Base-by-base conservation (phyloP, 1,284 basidiomycete species). In the Rhizoctonia solani region DNA sequence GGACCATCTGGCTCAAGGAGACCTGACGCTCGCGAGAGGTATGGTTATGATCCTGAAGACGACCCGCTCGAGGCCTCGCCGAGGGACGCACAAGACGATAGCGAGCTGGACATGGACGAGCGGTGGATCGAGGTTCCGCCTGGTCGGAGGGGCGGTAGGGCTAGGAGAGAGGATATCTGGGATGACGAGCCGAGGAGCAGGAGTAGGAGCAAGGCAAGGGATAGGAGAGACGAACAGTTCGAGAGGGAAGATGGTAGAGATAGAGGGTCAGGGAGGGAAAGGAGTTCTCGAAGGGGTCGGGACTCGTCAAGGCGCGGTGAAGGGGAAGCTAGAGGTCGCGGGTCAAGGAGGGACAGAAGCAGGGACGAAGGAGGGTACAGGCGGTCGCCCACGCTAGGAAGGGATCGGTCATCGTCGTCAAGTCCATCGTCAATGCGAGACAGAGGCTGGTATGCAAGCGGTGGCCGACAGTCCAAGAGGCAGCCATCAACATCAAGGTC, bases 51-150 rank as follows among this genome's bases (percentile, higher is more conserved):
- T 11, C 4, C 32, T 34, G 4, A n/a, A 32, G 50, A 50, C n/a
- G 41, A 66, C 39, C 61, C 61, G 1, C 37, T 66, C n/a, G 61
- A 66, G 8, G 61, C 61, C n/a, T 66, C 61, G 19, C 61, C 61
- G 14, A 41, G 61, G 14, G 61, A 59, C 27, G 27, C n/a, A 2
- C 16, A 47, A 5, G 23, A 8, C 2, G 50, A 53, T 8, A n/a
- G 23, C n/a, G 61, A 44, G 1, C 37, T 54, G 53, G 53, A 54
- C 30, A 37, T 54, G 9, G 39, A 47, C 27, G 59, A 65, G 16
- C 37, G 34, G 14, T 66, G 61, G 61, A 41, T 37, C 9, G 50
- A 54, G 29, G 50, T 50, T 2, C 52, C 52, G 11, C 52, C 61
- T 13, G 39, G 32, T 34, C 19, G 32, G 32, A 34, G 32, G 11